These are phyloP conservation scores for Clavispora asparagi DNA, from an alignment of 805 yeast species.

Conservation along the genomic window DNA sequence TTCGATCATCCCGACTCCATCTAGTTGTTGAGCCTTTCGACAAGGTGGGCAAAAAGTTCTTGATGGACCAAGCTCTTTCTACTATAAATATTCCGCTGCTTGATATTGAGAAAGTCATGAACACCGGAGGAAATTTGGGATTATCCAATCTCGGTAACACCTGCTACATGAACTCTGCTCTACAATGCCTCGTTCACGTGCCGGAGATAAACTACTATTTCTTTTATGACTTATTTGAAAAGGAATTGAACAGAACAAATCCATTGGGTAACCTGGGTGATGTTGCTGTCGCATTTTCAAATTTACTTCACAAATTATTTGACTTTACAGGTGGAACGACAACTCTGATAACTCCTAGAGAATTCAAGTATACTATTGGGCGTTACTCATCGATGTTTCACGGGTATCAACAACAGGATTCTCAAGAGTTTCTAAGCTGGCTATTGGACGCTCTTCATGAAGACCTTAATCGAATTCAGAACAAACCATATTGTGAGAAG, in stretches of 20 bases:
- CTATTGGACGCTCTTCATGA: constrained; percentile 86
- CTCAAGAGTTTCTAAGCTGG: constrained; percentile 88
- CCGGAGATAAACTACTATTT: constrained; percentile 82
- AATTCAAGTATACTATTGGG: constrained; percentile 76
- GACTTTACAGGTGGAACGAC: constrained; percentile 16
- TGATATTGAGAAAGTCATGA: constrained; percentile 9
- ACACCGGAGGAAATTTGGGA: constrained; percentile 47
- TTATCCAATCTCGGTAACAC: constrained; percentile 78
- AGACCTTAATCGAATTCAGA: constrained; percentile 75
- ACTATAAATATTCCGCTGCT: constrained; percentile 3
- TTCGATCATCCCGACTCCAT: constrained; percentile 19
- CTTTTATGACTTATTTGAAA: constrained; percentile 49
- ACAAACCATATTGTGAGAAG: constrained; percentile 84
- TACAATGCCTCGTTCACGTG: constrained; percentile 82
- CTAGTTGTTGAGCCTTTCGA: constrained; percentile 25
- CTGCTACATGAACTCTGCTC: constrained; percentile 92
- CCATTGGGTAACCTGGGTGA: constrained; percentile 85
- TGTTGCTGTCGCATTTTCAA: constrained; percentile 72
- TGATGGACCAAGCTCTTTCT: constrained; percentile 16
- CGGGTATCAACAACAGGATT: constrained; percentile 85
- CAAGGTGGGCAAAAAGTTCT: constrained; percentile 14
- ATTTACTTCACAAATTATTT: constrained; percentile 58
- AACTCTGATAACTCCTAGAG: constrained; percentile 52
- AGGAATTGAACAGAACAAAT: constrained; percentile 68
- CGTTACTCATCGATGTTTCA: constrained; percentile 71